Conservation (phyloP, 2,329 filamentous ascomycete species). For the Trichophaea hybrida region DNA sequence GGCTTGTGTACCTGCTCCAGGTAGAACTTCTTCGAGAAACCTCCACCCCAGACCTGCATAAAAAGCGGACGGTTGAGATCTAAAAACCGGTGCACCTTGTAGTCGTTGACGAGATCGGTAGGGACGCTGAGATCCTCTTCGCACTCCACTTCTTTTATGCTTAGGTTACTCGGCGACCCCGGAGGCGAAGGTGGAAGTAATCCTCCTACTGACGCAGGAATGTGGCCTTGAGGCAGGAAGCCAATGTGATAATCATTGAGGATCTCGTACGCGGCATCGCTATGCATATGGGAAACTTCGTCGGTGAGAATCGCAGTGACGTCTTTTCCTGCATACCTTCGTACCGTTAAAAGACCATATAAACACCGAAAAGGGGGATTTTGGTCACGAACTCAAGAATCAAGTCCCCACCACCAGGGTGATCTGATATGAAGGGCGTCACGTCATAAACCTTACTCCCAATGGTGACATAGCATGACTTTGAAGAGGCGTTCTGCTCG, state of each 20-base stretch:
- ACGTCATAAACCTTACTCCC: constrained; percentile 89
- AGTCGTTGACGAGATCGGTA: constrained; percentile 63
- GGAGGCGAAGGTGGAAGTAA: constrained; percentile 17
- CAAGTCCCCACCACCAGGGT: constrained; percentile 79
- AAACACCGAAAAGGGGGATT: neutral
- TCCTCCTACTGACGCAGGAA: constrained; percentile 1
- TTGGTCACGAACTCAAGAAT: constrained; percentile 48
- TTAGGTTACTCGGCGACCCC: constrained; percentile 6
- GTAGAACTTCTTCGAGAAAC: constrained; percentile 92
- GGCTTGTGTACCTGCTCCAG: constrained; percentile 91
- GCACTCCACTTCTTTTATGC: constrained; percentile 66
- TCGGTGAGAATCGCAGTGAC: constrained; percentile 71
- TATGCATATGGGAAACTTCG: constrained; percentile 66
- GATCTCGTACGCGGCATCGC: constrained; percentile 89
- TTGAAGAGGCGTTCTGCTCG: constrained; percentile 56
- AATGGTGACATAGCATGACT: constrained; percentile 87
- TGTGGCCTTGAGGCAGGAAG: constrained; percentile 43
- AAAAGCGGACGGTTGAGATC: constrained; percentile 76
- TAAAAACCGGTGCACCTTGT: constrained; percentile 82
- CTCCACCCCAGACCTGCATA: constrained; percentile 72
- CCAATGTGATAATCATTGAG: constrained; percentile 76
- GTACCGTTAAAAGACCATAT: neutral
- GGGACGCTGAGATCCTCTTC: constrained; percentile 77
- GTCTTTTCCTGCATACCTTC: constrained; percentile 66
- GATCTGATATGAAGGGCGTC: constrained; percentile 75